Evolutionary conservation across 2,329 filamentous ascomycete species (phyloP), one percentile per base, ranked within the genome.

Genomic region (Triangularia verruculosa): DNA sequence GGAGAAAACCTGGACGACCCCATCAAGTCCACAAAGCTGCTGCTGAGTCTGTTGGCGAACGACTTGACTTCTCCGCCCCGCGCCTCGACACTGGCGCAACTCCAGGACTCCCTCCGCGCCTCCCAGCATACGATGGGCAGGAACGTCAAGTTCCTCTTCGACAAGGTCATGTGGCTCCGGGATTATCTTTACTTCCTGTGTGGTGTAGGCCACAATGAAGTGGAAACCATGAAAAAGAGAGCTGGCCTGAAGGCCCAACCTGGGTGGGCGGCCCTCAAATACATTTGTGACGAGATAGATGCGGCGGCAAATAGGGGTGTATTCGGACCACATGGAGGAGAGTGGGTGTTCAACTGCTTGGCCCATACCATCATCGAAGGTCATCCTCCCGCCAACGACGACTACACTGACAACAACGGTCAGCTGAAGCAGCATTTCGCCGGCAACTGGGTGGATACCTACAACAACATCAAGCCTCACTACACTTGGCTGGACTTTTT

Each of bases 111-210:
- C 8, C 39, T 47, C n/a, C 3, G 7, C 3, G 4, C 4, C 17
- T 47, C 39, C 39, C n/a, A 12, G 61, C 34, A 1, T 7, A 4
- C 0, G 53, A 62, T 17, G 27, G 56, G 13, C 67, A 72, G 22
- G 61, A 61, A 7, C 68, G 20, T 65, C 59, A 67, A 67, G 60
- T 59, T 75, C 30, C 76, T 24, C 70, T 77, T 24, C 69, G 68
- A 70, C 55, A 70, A 70, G 60, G 25, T 34, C 13, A 63, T 70
- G 65, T 70, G 64, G 62, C 54, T 69, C 9, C 7, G 43, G 8
- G 28, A 24, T 4, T 69, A 64, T 63, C 63, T 66, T 1, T 11
- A 28, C 12, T 51, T 25, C 12, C 22, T 24, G 22, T 17, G 25
- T 24, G 39, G 27, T 20, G n/a, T n/a, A n/a, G n/a, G n/a, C n/a